Base-by-base conservation (phyloP, 2,329 filamentous ascomycete genomes). In the Phaeosphaeria sp. region DNA sequence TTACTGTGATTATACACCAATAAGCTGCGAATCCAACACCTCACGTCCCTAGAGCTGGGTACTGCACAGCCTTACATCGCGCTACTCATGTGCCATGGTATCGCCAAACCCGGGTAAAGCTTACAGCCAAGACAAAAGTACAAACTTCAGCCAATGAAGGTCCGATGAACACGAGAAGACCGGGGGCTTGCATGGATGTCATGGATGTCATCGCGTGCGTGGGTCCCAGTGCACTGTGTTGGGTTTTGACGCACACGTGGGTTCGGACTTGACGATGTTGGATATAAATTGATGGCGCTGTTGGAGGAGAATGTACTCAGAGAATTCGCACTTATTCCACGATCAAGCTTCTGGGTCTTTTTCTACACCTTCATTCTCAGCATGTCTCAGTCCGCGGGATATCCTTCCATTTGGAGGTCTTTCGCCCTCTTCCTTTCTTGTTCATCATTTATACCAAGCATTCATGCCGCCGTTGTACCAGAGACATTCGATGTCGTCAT, bases 401-500 rank as follows among this genome's bases (percentile, higher is more conserved):
- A 21, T 22, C 42, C 21, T 9, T 20, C 42, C 18, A 6, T 44
- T 21, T 15, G 42, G 18, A 44, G 9, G 7, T 6, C 42, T 22
- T 21, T 44, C n/a, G 21, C 42, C 21, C 2, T 44, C n/a, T 15
- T 44, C 11, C 17, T 44, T 21, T n/a, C 42, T n/a, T n/a, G n/a
- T 21, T 21, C 42, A 2, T 21, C 42, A 20, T 6, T 11, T n/a
- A 21, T 44, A 36, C 6, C 30, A 36, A 36, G 30, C 6, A 22
- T 44, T 9, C 21, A 20, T 9, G 42, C 42, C 20, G 42, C 18
- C 18, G 42, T 15, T 22, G 42, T 60, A 3, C 54, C 61, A 2
- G 59, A 59, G 18, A 61, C 60, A 17, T 56, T 65, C 6, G 63
- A 67, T 22, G 56, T 71, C 13, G 50, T 80, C 15, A 67, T 84